These are phyloP conservation scores for Eutrema yunnanense DNA, from an alignment of 345 rosid genomes.

Conservation along the genomic window DNA sequence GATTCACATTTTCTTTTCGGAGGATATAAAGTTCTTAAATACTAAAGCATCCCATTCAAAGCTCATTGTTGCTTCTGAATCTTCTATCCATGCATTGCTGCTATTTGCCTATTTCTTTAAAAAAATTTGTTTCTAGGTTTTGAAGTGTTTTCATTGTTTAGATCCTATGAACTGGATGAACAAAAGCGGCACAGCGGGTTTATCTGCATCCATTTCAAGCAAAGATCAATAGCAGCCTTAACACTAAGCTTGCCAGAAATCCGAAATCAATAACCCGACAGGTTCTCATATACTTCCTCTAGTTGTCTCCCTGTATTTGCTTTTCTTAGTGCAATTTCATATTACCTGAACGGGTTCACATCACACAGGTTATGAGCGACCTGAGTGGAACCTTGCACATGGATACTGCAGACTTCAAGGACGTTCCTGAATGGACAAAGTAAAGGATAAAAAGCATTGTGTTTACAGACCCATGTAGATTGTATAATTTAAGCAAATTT, in stretches of 20 bases:
- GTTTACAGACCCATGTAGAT: background rate
- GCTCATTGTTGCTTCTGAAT: background rate
- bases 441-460: background rate
- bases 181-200: background rate
- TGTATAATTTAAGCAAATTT: background rate
- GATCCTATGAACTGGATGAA: constrained; percentile 2
- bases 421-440: background rate
- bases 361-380: background rate
- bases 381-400: background rate
- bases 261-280: background rate
- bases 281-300: background rate
- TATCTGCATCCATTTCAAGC: background rate
- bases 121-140: background rate
- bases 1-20: background rate
- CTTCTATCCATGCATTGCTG: background rate
- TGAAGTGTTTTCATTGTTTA: background rate
- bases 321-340: background rate
- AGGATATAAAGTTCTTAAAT: background rate
- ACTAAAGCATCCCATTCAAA: background rate
- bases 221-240: background rate
- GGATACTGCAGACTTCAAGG: background rate
- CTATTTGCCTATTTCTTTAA: background rate
- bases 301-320: background rate
- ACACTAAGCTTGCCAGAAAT: constrained; percentile 1
- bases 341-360: background rate